phyloP scores from a whole-genome alignment of 2,329 filamentous ascomycete genomes.

The Aspergillus candidus region DNA sequence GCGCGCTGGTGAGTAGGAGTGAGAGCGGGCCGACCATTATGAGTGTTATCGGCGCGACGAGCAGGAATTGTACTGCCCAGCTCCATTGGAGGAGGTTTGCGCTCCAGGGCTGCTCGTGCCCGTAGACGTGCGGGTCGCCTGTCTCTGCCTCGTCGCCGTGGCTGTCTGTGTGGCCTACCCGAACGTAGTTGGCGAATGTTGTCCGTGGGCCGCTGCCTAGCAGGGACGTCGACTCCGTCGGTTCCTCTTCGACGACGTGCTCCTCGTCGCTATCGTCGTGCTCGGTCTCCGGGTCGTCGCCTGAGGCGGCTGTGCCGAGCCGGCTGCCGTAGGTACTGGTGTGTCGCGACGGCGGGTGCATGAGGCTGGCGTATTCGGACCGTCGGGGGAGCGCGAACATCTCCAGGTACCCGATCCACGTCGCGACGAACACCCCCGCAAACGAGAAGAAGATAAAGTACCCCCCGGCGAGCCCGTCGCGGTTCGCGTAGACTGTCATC shows the following conservation, averaged over 20 bases:
- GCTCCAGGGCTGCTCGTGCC: conserved; percentile 81
- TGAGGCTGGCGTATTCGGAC: conserved; percentile 58
- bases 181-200: conserved; percentile 52
- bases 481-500: conserved; percentile 69
- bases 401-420: conserved; percentile 71
- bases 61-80: conserved; percentile 79
- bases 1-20: conserved; percentile 63
- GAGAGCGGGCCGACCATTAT: conserved; percentile 71
- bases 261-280: conserved; percentile 31
- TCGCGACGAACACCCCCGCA: conserved; percentile 65
- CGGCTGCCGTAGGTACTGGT: conserved; percentile 35
- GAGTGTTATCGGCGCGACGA: conserved; percentile 71
- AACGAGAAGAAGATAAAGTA: conserved; percentile 81
- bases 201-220: conserved; percentile 46
- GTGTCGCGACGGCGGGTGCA: conserved; percentile 40
- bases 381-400: conserved; percentile 71
- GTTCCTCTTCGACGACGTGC: conserved; percentile 34
- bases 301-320: conserved; percentile 36
- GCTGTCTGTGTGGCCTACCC: conserved; percentile 24
- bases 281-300: conserved; percentile 35
- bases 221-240: conserved; percentile 53
- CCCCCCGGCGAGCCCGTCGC: conserved; percentile 64
- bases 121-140: conserved; percentile 46
- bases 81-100: conserved; percentile 70
- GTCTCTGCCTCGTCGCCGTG: conserved; percentile 24